Percentiles rank a stretch among this genome's conserved stretches.
These are phyloP conservation scores for Botrytis galanthina DNA, from an alignment of 2,329 filamentous ascomycete genomes.

Conservation along the genomic window DNA sequence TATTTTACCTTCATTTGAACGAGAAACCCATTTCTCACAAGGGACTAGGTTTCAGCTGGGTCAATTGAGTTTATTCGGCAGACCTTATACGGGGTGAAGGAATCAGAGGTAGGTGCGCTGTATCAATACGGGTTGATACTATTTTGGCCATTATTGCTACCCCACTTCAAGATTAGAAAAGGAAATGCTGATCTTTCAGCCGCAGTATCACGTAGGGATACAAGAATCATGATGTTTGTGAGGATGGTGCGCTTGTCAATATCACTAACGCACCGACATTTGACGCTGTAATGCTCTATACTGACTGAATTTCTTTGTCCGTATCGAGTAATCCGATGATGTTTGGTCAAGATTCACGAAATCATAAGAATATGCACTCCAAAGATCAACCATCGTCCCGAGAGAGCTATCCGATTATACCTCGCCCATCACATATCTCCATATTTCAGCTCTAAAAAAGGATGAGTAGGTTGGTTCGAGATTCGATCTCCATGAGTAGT, in stretches of 20 bases:
- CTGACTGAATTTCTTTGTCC: neutral
- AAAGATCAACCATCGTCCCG: neutral
- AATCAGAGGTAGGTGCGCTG: neutral
- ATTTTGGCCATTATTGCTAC: neutral
- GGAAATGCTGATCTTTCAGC: neutral
- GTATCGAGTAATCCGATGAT: no score
- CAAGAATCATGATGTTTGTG: neutral
- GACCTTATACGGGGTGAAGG: neutral
- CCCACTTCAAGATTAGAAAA: neutral
- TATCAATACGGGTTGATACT: no score
- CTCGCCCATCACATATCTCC: neutral
- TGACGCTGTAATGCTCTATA: neutral
- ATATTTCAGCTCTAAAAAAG: neutral
- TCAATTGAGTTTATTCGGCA: neutral
- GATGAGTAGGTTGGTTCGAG: neutral
- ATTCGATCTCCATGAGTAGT: neutral
- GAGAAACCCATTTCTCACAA: neutral
- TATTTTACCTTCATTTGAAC: neutral
- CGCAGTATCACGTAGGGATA: neutral
- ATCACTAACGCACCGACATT: neutral
- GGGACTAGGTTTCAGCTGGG: neutral
- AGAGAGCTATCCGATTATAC: neutral
- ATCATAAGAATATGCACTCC: neutral
- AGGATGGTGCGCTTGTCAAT: neutral
- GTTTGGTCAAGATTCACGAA: no score